A percentile compares a stretch with the other conserved stretches of the same genome.
These are phyloP conservation scores for Ganoderma leucocontextum DNA, from an alignment of 1,284 basidiomycete genomes.

Conservation along the genomic window DNA sequence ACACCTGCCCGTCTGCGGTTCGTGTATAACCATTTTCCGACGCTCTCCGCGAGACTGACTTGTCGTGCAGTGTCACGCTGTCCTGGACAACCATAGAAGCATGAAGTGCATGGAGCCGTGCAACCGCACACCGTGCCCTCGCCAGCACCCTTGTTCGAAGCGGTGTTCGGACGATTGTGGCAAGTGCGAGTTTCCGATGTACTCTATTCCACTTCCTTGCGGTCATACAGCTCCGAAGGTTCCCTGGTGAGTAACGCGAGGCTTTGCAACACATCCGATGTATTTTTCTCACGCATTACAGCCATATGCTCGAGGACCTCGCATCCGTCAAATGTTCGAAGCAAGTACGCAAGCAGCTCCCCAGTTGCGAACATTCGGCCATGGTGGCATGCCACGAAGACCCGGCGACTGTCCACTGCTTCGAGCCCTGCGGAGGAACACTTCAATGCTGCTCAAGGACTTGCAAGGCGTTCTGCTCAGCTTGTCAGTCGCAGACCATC, in stretches of 20 bases:
- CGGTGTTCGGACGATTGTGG: slow-evolving; percentile 67
- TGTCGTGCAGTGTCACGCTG: slow-evolving; percentile 68
- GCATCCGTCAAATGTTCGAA: slow-evolving; percentile 54
- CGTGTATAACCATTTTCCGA: neutral
- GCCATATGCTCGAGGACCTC: slow-evolving; percentile 56
- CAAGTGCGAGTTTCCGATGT: slow-evolving; percentile 58
- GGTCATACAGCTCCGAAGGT: slow-evolving; percentile 59
- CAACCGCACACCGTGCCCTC: slow-evolving; percentile 55
- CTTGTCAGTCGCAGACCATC: slow-evolving; percentile 52
- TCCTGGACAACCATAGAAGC: slow-evolving; percentile 42
- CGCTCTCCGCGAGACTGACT: neutral
- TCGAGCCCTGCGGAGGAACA: slow-evolving; percentile 49
- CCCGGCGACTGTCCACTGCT: slow-evolving; percentile 51
- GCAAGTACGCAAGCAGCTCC: slow-evolving; percentile 56
- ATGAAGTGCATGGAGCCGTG: slow-evolving; percentile 50
- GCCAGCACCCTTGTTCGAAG: slow-evolving; percentile 67
- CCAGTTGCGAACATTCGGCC: slow-evolving; percentile 64
- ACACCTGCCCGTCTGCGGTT: slow-evolving; percentile 72
- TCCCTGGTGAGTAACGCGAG: slow-evolving; percentile 56
- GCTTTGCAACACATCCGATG: neutral
- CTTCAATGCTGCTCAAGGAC: slow-evolving; percentile 62
- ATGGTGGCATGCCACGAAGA: slow-evolving; percentile 56
- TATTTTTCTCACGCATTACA: slow-evolving; percentile 36
- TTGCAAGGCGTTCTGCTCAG: slow-evolving; percentile 59
- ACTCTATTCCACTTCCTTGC: slow-evolving; percentile 64